A percentile compares a stretch with the other conserved stretches of the same genome.
phyloP scores from a whole-genome alignment of 768 basidiomycete genomes.

The Lactarius vividus region DNA sequence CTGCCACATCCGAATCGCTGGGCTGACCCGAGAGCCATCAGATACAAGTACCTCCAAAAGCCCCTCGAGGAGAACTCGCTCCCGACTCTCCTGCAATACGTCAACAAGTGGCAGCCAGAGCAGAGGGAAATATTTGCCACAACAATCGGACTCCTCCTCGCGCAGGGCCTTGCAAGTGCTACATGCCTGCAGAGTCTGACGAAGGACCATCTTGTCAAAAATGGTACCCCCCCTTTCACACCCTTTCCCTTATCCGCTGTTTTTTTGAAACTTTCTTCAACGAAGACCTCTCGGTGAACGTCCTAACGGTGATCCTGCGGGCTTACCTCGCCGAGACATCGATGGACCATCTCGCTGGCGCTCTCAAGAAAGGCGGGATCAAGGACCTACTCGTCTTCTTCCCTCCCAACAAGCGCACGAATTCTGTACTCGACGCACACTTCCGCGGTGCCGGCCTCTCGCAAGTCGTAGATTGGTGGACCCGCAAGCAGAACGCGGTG shows the following conservation, averaged over 20 bases:
- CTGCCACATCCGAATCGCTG: neutral
- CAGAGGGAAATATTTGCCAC: constrained; percentile 83
- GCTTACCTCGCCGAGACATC: constrained; percentile 78
- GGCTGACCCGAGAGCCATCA: constrained; percentile 35
- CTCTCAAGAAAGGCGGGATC: constrained; percentile 82
- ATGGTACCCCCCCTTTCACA: constrained; percentile 49
- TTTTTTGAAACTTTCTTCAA: neutral
- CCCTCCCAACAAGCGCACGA: constrained; percentile 76
- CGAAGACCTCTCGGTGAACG: constrained; percentile 71
- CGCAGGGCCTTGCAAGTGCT: constrained; percentile 78
- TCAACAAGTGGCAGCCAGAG: constrained; percentile 74
- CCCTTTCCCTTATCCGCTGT: constrained; percentile 10
- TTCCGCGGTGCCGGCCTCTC: constrained; percentile 79
- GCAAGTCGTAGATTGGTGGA: constrained; percentile 91
- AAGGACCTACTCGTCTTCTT: constrained; percentile 87
- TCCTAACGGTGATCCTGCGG: constrained; percentile 77
- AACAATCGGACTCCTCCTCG: constrained; percentile 77
- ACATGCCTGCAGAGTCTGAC: constrained; percentile 77
- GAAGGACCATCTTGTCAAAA: constrained; percentile 95
- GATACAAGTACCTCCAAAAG: constrained; percentile 99
- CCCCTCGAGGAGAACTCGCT: constrained; percentile 87
- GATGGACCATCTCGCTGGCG: constrained; percentile 82
- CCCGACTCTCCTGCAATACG: constrained; percentile 83
- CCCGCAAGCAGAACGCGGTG: constrained; percentile 81
- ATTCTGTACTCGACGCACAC: constrained; percentile 74